Conservation (phyloP, 75 land plant species). For the Pinus taeda region DNA sequence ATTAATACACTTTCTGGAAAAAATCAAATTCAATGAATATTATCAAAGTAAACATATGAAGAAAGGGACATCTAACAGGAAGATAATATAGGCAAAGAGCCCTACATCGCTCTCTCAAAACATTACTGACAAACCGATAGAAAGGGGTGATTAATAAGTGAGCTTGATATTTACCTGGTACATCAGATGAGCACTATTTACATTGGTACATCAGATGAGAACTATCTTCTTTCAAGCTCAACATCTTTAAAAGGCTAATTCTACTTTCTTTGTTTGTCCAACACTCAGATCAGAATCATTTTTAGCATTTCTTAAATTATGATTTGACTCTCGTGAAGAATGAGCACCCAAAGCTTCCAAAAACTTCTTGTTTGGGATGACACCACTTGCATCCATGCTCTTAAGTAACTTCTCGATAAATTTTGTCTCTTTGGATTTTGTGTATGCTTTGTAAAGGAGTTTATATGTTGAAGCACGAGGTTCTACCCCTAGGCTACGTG, state of each 20-base stretch:
- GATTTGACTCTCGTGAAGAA: constrained; percentile 19
- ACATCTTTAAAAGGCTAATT: background rate
- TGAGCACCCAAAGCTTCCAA: constrained; percentile 56
- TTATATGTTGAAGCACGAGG: constrained; percentile 71
- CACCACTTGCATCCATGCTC: constrained; percentile 58
- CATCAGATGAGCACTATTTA: background rate
- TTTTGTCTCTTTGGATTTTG: constrained; percentile 45
- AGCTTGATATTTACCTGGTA: background rate
- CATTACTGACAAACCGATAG: background rate
- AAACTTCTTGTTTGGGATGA: constrained; percentile 70
- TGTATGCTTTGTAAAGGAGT: constrained; percentile 75
- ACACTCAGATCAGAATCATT: background rate
- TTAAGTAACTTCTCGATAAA: constrained; percentile 49
- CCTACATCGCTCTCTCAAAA: background rate
- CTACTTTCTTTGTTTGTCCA: background rate
- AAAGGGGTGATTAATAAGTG: background rate
- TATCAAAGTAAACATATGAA: background rate
- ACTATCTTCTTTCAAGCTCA: background rate
- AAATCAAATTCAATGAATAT: background rate
- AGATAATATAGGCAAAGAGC: background rate
- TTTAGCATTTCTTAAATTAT: no score
- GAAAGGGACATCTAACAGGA: background rate
- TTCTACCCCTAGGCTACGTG: constrained; percentile 16
- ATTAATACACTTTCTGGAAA: background rate
- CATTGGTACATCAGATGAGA: background rate